phyloP scores from a whole-genome alignment of 2,329 filamentous ascomycete genomes.

The Clarireedia paspali region DNA sequence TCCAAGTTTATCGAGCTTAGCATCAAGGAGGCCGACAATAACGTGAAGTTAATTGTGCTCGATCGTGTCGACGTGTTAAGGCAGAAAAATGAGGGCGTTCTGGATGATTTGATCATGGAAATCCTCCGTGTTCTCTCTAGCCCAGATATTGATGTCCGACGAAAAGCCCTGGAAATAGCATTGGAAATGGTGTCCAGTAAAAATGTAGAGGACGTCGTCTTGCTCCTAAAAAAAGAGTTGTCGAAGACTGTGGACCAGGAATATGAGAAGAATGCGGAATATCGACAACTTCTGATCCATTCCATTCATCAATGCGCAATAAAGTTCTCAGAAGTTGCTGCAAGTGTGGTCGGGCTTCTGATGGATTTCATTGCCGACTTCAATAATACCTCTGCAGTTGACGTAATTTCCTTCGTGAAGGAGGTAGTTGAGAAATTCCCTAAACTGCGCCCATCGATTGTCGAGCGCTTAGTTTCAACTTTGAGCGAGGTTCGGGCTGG shows the following conservation, averaged over 20 bases:
- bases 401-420: slow-evolving; percentile 98
- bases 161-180: slow-evolving; percentile 82
- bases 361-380: slow-evolving; percentile 99
- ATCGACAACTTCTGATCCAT: slow-evolving; percentile 90
- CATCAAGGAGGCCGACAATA: slow-evolving; percentile 98
- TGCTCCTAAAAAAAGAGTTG: slow-evolving; percentile 94
- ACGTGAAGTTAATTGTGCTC: slow-evolving; percentile 96
- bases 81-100: slow-evolving; percentile 79
- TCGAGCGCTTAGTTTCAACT: slow-evolving; percentile 81
- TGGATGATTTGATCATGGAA: slow-evolving; percentile 96
- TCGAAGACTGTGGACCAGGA: slow-evolving; percentile 97
- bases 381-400: slow-evolving; percentile 91
- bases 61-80: slow-evolving; percentile 86
- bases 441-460: slow-evolving; percentile 76
- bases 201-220: slow-evolving; percentile 95
- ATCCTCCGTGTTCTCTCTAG: slow-evolving; percentile 90
- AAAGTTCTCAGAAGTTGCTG: slow-evolving; percentile 96
- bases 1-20: slow-evolving; percentile 93
- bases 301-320: slow-evolving; percentile 98
- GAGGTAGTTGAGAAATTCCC: slow-evolving; percentile 99
- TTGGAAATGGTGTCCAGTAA: slow-evolving; percentile 98
- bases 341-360: slow-evolving; percentile 89
- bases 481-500: slow-evolving; percentile 89
- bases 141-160: slow-evolving; percentile 90
- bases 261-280: slow-evolving; percentile 96